Conservation (phyloP, 768 basidiomycete genomes). For the Russula virescens region DNA sequence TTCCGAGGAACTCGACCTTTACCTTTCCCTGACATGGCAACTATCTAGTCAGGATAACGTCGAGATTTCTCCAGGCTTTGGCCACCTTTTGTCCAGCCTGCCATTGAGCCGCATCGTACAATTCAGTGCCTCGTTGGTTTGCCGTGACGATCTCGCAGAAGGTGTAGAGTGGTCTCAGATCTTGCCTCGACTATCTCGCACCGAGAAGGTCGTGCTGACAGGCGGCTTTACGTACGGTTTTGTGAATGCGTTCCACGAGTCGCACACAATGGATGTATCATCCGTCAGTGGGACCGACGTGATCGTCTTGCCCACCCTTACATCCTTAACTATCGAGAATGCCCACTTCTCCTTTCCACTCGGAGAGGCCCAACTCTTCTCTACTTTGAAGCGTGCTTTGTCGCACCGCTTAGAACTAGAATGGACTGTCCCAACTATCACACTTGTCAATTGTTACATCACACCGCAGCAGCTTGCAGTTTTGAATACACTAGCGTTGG, state of each 20-base stretch:
- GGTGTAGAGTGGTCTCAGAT: constrained; percentile 9
- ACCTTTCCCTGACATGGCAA: not conserved
- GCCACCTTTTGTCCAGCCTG: constrained; percentile 3
- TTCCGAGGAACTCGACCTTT: not conserved
- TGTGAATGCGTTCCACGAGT: constrained; percentile 3
- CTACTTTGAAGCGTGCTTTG: constrained; percentile 9
- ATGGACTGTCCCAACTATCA: not conserved
- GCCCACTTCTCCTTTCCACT: constrained; percentile 21
- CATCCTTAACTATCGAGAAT: not conserved
- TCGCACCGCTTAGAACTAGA: not conserved
- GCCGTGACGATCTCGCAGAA: not conserved
- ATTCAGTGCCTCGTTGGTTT: not conserved
- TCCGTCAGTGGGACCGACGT: not conserved
- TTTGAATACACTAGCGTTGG: constrained; percentile 5
- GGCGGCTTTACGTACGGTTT: constrained; percentile 9
- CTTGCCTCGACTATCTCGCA: constrained; percentile 7
- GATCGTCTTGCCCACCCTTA: constrained; percentile 1
- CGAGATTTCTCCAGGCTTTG: constrained; percentile 3
- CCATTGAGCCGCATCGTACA: not conserved
- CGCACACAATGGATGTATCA: not conserved
- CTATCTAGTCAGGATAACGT: not conserved
- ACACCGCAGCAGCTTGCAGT: constrained; percentile 9
- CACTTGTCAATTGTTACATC: constrained; percentile 6
- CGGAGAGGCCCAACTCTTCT: constrained; percentile 14
- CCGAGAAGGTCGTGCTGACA: not conserved